A percentile compares a stretch with the other conserved stretches of the same genome.
Conservation (phyloP, 1,284 basidiomycete species). For the Fomitopsis palustris region DNA sequence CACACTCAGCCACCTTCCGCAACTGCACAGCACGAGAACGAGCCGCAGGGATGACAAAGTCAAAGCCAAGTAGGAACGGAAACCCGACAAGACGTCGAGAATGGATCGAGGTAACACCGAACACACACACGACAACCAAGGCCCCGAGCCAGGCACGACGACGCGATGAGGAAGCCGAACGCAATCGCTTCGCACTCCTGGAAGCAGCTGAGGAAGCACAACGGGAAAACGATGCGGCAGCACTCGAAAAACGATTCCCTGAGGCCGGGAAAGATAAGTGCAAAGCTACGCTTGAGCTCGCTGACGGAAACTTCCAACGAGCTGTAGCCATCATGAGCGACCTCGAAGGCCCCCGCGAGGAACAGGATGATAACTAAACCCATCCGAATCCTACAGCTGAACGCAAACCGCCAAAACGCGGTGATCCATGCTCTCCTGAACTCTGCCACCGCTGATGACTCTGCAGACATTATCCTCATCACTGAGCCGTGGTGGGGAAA, state of each 20-base stretch:
- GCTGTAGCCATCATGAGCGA: neutral
- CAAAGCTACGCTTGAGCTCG: neutral
- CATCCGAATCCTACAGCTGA: conserved; percentile 2
- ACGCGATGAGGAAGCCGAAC: neutral
- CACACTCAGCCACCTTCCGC: conserved; percentile 1
- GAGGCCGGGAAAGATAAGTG: neutral
- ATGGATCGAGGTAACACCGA: neutral
- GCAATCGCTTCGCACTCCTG: neutral
- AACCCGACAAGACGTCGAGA: neutral
- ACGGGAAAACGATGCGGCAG: neutral
- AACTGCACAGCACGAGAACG: neutral
- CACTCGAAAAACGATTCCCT: neutral
- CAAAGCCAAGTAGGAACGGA: neutral
- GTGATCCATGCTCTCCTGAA: neutral
- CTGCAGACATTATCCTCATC: conserved; percentile 1
- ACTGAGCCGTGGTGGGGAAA: too few species aligned
- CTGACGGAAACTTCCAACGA: neutral
- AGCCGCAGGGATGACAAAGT: neutral
- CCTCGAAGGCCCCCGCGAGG: neutral
- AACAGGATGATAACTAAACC: conserved; percentile 1
- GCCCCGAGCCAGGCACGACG: neutral
- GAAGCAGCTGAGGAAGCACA: neutral
- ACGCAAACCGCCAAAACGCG: conserved; percentile 1
- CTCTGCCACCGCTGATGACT: neutral
- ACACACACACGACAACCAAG: neutral